These are phyloP conservation scores for Yamadazyma nakazawae DNA, from an alignment of 805 yeast genomes.

Conservation along the genomic window DNA sequence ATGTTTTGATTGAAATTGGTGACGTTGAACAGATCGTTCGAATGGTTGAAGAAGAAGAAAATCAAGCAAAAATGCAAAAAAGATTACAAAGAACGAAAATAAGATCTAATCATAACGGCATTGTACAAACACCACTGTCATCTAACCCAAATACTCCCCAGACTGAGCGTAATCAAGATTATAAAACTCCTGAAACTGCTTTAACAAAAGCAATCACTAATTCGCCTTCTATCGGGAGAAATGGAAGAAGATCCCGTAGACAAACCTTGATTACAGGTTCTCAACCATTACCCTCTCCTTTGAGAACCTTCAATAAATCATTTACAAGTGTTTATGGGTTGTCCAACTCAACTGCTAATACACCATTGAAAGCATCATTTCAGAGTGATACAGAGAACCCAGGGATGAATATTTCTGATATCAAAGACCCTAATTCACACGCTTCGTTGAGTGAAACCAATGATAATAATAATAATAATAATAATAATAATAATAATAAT, in stretches of 20 bases:
- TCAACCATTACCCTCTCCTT: conserved; percentile 88
- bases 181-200: conserved; percentile 7
- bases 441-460: conserved; percentile 4
- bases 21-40: conserved; percentile 76
- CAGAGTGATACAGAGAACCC: conserved; percentile 10
- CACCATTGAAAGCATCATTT: conserved; percentile 29
- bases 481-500: conserved; percentile 8
- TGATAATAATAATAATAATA: background rate
- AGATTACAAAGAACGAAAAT: conserved; percentile 40
- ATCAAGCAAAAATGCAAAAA: conserved; percentile 43
- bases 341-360: conserved; percentile 38
- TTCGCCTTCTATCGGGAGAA: conserved; percentile 40
- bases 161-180: conserved; percentile 4
- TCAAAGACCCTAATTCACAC: conserved; percentile 10
- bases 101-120: conserved; percentile 14
- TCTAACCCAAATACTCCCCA: conserved; percentile 16
- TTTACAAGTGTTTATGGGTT: conserved; percentile 36
- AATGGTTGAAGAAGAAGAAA: conserved; percentile 60
- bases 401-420: conserved; percentile 17
- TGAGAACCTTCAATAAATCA: conserved; percentile 53
- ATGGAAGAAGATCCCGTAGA: conserved; percentile 59
- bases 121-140: conserved; percentile 5
- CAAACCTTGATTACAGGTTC: conserved; percentile 84
- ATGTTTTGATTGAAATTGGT: conserved; percentile 74
- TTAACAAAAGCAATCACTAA: conserved; percentile 11